Evolutionary conservation across 1,284 basidiomycete species (phyloP).

Genomic region (Puccinia brachypodii): DNA sequence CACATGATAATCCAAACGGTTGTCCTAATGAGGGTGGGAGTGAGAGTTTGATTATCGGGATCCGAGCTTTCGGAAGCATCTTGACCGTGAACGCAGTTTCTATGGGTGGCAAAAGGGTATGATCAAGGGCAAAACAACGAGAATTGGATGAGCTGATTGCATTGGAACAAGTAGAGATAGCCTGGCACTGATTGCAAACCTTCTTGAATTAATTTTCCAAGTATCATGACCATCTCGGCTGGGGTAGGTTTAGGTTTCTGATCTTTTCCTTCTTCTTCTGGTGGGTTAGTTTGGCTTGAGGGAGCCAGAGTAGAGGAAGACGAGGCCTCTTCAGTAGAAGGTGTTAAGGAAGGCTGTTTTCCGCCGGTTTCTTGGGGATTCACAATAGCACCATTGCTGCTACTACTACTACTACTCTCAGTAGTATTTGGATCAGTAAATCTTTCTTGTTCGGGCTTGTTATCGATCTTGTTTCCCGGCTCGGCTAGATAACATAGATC

Average conservation of each 20-base stretch:
- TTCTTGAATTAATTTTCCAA: constrained; percentile 87
- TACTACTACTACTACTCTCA: neutral
- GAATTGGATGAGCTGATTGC: constrained; percentile 37
- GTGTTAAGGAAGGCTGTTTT: neutral
- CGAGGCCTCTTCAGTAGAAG: neutral
- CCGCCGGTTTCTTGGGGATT: neutral
- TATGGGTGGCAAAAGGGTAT: constrained; percentile 54
- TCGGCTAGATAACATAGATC: constrained; percentile 95
- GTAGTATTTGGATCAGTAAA: constrained; percentile 1
- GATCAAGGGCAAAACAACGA: neutral
- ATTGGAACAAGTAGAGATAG: neutral
- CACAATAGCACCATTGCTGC: neutral
- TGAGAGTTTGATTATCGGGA: constrained; percentile 96
- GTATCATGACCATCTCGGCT: constrained; percentile 87
- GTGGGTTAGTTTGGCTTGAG: constrained; percentile 49
- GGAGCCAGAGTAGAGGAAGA: neutral
- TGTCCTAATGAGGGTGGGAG: constrained; percentile 84
- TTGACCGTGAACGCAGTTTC: constrained; percentile 98
- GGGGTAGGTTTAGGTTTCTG: constrained; percentile 65
- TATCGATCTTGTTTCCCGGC: constrained; percentile 54
- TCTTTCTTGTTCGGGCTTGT: constrained; percentile 61
- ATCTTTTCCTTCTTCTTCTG: no score
- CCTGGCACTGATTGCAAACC: constrained; percentile 62
- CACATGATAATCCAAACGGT: constrained; percentile 81
- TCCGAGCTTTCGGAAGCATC: constrained; percentile 90